Evolutionary conservation across 2,329 filamentous ascomycete species (phyloP), one percentile per base, ranked within the genome.

Genomic region (Calonectria crousiana): DNA sequence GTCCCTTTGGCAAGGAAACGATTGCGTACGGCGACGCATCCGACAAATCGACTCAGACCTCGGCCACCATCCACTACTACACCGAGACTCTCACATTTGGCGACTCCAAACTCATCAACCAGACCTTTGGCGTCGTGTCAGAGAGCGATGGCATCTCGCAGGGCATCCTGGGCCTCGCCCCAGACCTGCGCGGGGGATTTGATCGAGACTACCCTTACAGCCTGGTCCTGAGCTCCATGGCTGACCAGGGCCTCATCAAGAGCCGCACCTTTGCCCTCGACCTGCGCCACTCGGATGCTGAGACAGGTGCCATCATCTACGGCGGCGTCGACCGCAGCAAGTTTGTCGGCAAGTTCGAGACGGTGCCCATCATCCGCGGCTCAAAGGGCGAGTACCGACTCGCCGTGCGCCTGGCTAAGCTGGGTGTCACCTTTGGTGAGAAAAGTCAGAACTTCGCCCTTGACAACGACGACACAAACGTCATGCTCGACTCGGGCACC

Each of bases 401-500:
- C 18, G 84, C 83, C 18, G 82, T 85, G 41, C 72, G 77, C 23
- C 69, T 87, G 6, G 75, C 75, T 20, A 81, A 75, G 4, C 65
- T 87, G 2, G 84, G 84, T 14, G 67, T 85, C 28, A 82, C 81
- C 2, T n/a, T 82, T 18, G 67, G 66, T n/a, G 77, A 71, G 28
- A 52, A 73, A 9, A 72, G 78, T 0, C 30, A 78, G 47, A 80
- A 72, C 62, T 83, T 82, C 75, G 66, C 74, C 20, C 77, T 86
- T 1, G 52, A 69, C 2, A 74, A 71, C 1, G 72, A 80, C 9
- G 86, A 88, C 30, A 78, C 84, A 13, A 85, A 84, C 62, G 86
- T 88, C 28, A 84, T 89, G 80, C 84, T 91, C 67, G 90, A 91
- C 82, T 89, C 87, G 3, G 90, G 90, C 67, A 88, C 88, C 1